phyloP scores from a whole-genome alignment of 139 green algal species.

The Tetraselmis chui region DNA sequence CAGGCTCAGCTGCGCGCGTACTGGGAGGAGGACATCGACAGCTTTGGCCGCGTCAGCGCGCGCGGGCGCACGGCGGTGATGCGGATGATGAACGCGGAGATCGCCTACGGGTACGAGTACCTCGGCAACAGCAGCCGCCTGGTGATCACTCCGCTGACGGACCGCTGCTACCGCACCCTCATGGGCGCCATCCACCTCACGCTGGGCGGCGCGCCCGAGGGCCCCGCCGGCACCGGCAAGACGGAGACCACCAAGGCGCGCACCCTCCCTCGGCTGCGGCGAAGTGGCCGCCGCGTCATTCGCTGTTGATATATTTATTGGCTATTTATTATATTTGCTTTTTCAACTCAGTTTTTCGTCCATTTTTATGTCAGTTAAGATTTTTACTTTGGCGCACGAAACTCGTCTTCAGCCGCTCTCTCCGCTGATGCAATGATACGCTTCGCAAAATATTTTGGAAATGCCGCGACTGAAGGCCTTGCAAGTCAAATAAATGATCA shows the following conservation, averaged over 20 bases:
- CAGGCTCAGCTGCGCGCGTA: constrained; percentile 29
- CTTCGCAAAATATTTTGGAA: no score
- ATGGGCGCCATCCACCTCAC: constrained; percentile 24
- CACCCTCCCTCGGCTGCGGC: no score
- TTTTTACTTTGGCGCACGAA: no score
- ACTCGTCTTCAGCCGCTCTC: no score
- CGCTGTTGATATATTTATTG: no score
- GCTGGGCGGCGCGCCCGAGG: constrained; percentile 17
- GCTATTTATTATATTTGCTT: no score
- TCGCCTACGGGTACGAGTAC: constrained; percentile 32
- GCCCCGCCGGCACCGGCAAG: constrained; percentile 19
- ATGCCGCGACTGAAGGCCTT: no score
- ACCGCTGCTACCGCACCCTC: constrained; percentile 26
- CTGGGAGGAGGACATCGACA: constrained; percentile 25
- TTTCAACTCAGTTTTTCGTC: no score
- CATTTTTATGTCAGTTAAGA: no score
- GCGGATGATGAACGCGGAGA: constrained; percentile 28
- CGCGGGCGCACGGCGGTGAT: constrained; percentile 23
- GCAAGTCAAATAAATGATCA: no score
- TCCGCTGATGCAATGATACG: no score
- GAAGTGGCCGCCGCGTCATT: constrained; percentile 30
- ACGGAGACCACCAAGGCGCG: constrained; percentile 20
- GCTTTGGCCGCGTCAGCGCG: constrained; percentile 5
- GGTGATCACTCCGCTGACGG: constrained; percentile 55
- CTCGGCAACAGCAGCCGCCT: constrained; percentile 44